A percentile compares a stretch with the other conserved stretches of the same genome.
These are phyloP conservation scores for Verticillium alfalfae DNA, from an alignment of 2,329 filamentous ascomycete genomes.

Conservation along the genomic window DNA sequence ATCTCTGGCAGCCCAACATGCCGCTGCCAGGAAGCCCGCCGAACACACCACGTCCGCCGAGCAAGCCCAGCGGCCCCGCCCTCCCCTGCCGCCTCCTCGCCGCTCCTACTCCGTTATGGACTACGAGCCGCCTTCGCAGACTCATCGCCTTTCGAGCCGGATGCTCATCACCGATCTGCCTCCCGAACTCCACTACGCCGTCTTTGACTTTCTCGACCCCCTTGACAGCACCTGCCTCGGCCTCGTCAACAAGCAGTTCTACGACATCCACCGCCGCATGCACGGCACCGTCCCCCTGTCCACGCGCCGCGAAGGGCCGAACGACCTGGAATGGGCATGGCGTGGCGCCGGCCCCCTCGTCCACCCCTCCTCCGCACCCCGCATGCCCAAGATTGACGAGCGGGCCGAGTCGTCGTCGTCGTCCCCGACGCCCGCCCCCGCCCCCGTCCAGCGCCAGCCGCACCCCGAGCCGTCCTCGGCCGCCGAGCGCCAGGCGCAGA, in stretches of 20 bases:
- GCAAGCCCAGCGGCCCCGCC: conserved; percentile 18
- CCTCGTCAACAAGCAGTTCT: conserved; percentile 52
- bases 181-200: conserved; percentile 52
- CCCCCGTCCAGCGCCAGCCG: not conserved
- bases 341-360: conserved; percentile 44
- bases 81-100: conserved; percentile 38
- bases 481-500: conserved; percentile 3
- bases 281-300: conserved; percentile 52
- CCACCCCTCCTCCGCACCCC: conserved; percentile 10
- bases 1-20: not conserved
- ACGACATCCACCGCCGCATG: conserved; percentile 51
- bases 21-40: conserved; percentile 3
- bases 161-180: conserved; percentile 48
- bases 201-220: conserved; percentile 59
- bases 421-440: not conserved
- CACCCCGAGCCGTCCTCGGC: conserved; percentile 10
- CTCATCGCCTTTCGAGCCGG: conserved; percentile 38
- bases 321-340: conserved; percentile 61
- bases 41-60: conserved; percentile 14
- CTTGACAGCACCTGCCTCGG: conserved; percentile 60
- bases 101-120: conserved; percentile 58
- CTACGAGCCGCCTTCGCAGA: conserved; percentile 45
- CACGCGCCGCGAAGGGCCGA: conserved; percentile 52
- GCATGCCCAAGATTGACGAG: conserved; percentile 2
- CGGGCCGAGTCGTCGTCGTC: not conserved